phyloP scores from a whole-genome alignment of 192 early-diverging fungal species.

The Linnemannia exigua region DNA sequence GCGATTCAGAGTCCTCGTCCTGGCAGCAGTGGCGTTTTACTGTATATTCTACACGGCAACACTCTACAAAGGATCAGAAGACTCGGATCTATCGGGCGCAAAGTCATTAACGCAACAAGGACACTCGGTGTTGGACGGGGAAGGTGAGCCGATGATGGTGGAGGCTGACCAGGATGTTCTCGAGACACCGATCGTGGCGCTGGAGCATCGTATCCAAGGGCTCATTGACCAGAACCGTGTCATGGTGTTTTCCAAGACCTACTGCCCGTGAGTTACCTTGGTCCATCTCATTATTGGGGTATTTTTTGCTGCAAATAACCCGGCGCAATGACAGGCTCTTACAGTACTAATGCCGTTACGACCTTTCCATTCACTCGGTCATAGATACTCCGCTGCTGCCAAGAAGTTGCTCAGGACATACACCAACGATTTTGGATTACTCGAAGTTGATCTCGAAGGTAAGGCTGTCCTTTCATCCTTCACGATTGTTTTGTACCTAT shows the following conservation, averaged over 20 bases:
- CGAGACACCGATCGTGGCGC: background rate
- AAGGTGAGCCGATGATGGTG: conserved; percentile 30
- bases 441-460: conserved; percentile 49
- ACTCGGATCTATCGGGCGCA: background rate
- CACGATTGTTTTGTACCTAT: background rate
- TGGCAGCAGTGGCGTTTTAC: conserved; percentile 21
- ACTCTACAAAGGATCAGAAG: background rate
- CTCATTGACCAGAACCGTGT: conserved; percentile 40
- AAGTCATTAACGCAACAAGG: background rate
- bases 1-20: conserved; percentile 25
- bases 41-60: conserved; percentile 25
- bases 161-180: background rate
- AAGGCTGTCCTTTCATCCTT: background rate
- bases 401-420: conserved; percentile 40
- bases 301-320: too few relatives aligned
- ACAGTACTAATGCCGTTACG: too few relatives aligned
- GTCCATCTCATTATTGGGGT: background rate
- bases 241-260: conserved; percentile 56
- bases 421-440: conserved; percentile 32
- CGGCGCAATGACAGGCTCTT: too few relatives aligned
- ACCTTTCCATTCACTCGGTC: background rate
- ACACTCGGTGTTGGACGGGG: conserved; percentile 17
- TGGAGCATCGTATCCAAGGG: conserved; percentile 33
- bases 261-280: conserved; percentile 30
- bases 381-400: conserved; percentile 39